Base-by-base conservation (phyloP, 176 grass and related monocot genomes). In the Cymbopogon citratus region DNA sequence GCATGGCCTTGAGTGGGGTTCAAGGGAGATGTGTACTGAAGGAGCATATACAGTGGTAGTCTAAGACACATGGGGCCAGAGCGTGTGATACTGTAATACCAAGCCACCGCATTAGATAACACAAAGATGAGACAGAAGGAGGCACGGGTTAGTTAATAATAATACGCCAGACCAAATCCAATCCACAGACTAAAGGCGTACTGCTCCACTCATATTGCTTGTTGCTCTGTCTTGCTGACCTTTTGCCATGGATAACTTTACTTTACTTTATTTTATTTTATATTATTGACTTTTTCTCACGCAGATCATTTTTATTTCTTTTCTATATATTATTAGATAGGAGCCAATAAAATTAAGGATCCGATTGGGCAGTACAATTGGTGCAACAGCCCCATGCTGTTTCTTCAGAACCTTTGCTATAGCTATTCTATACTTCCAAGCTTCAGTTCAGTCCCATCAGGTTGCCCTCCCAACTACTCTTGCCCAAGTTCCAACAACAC, bases 1-100 rank as follows among this genome's bases (percentile, higher is more conserved):
- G 40, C 69, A 74, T 31, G 28, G 19, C 77, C 61, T 92, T 83
- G 93, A 96, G 88, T 93, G 84, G 84, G 85, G 93, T 87, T 91
- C 70, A 96, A 92, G 86, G 84, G 75, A 92, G 85, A 70, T 43
- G 21, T 36, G 29, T 0, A n/a, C 57, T 28, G 66, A 44, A 48
- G 23, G 68, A 80, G 40, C 73, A 25, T 3, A 54, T 18, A 52
- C 6, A 52, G 59, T 78, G 83, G 71, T 52, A 82, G 14, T 48
- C 13, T 19, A 88, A 29, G 63, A 85, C 74, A 87, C 81, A 77
- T 80, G 85, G 86, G 86, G 40, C 54, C 54, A 57, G 52, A 56
- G 76, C 61, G 83, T 70, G 40, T 75, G 78, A 41, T 91, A 34
- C 80, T 84, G 87, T 87, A 78, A 80, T 88, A 78, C 5, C 74